A percentile compares a stretch with the other conserved stretches of the same genome.
phyloP scores from a whole-genome alignment of 768 basidiomycete genomes.

The Gymnopilus dilepis region DNA sequence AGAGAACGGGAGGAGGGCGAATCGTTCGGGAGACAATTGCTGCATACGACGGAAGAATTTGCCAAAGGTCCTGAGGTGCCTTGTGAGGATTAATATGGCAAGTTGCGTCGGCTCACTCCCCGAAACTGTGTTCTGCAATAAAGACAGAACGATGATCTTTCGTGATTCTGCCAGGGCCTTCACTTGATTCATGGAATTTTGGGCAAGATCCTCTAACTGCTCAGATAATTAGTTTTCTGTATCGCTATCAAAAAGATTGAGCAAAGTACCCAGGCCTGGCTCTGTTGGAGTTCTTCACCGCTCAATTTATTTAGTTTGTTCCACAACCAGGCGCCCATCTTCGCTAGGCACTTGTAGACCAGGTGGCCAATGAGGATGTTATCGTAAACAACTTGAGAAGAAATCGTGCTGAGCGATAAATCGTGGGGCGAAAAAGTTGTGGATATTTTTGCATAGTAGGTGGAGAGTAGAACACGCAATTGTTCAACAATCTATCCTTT shows the following conservation, averaged over 20 bases:
- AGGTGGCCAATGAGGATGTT: conserved; percentile 65
- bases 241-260: conserved; percentile 1
- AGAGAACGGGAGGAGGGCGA: conserved; percentile 66
- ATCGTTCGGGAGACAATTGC: conserved; percentile 60
- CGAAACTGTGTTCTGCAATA: conserved; percentile 40
- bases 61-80: conserved; percentile 73
- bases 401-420: conserved; percentile 50
- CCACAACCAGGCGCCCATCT: conserved; percentile 79
- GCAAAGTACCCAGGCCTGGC: conserved; percentile 58
- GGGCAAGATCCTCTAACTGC: conserved; percentile 69
- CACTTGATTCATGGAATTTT: conserved; percentile 60
- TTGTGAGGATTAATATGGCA: conserved; percentile 63
- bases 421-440: conserved; percentile 41
- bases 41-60: conserved; percentile 83
- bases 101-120: conserved; percentile 42
- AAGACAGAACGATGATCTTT: conserved; percentile 51
- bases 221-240: conserved; percentile 7
- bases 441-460: conserved; percentile 64
- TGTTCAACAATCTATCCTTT: conserved; percentile 55
- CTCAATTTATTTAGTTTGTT: conserved; percentile 48
- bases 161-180: conserved; percentile 62
- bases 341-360: conserved; percentile 75
- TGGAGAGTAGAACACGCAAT: conserved; percentile 58
- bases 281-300: conserved; percentile 47
- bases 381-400: conserved; percentile 38